These are phyloP conservation scores for Effrenium voratum DNA, from an alignment of 73 alveolate genomes.

Conservation along the genomic window DNA sequence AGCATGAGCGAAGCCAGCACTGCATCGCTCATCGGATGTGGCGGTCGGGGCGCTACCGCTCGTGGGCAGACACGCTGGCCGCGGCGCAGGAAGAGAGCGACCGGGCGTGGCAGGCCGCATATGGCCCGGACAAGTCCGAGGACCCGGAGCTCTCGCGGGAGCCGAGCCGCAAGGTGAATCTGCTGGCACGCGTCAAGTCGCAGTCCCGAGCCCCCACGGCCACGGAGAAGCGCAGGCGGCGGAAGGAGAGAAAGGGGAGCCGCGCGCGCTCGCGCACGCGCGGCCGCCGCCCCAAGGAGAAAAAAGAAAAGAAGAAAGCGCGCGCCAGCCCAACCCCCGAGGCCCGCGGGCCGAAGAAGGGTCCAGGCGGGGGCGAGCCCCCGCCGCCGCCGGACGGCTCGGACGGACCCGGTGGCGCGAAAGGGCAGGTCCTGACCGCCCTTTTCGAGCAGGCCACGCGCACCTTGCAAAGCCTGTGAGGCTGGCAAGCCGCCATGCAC, in stretches of 20 bases:
- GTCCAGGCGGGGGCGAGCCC: neutral
- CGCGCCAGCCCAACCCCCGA: neutral
- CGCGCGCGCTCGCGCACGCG: no score
- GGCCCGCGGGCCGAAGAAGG: neutral
- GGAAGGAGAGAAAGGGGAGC: neutral
- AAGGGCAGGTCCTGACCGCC: neutral
- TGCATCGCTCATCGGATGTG: no score
- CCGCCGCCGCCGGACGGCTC: neutral
- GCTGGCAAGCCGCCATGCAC: no score
- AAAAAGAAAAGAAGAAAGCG: neutral
- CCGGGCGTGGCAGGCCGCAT: neutral
- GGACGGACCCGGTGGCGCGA: neutral
- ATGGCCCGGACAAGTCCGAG: neutral
- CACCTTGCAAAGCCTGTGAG: neutral
- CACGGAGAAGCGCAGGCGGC: no score
- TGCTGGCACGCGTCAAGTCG: neutral
- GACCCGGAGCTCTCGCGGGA: neutral
- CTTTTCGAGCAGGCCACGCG: neutral
- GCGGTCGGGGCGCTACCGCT: no score
- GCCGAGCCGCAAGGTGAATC: neutral
- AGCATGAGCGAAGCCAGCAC: no score
- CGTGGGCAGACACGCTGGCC: no score
- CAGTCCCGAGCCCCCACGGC: neutral
- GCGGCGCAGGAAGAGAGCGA: neutral
- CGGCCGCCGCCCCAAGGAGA: neutral